Conservation (phyloP, 75 land plant genomes). For the Chamaecyparis obtusa region DNA sequence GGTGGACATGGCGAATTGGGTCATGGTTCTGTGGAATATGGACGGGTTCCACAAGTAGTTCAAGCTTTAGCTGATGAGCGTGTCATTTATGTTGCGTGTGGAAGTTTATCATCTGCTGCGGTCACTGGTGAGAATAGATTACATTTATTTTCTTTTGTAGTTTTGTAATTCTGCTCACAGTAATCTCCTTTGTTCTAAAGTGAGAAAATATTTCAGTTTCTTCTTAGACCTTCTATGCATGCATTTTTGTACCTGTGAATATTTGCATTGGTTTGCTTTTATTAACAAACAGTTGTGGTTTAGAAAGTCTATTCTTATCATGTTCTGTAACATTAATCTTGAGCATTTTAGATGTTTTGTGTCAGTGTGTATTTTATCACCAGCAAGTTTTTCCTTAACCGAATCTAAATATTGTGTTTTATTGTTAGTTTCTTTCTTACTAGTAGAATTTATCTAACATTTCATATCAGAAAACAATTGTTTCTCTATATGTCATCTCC, state of each 20-base stretch:
- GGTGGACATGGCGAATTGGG: conserved; percentile 96
- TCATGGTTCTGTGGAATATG: conserved; percentile 57
- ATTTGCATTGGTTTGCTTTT: background rate
- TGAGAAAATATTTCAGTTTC: background rate
- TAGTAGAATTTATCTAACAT: background rate
- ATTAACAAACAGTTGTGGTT: background rate
- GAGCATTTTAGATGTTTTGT: background rate
- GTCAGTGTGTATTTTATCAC: background rate
- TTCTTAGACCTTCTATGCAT: background rate
- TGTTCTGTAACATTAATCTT: background rate
- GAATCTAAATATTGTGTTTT: background rate
- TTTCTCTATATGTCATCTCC: background rate
- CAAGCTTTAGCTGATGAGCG: conserved; percentile 58
- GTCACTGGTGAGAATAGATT: conserved; percentile 54
- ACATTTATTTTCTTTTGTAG: background rate
- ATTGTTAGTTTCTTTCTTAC: background rate
- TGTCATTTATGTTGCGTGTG: conserved; percentile 72
- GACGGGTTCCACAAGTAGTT: conserved; percentile 59
- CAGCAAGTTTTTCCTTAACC: too few relatives aligned
- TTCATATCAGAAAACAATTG: background rate
- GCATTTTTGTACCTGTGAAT: background rate
- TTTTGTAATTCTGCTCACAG: background rate
- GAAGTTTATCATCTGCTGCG: conserved; percentile 86
- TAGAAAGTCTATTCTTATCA: background rate
- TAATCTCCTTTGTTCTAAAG: background rate